Conservation (phyloP, 2,329 filamentous ascomycete species). For the Fonsecaea pugnacius region DNA sequence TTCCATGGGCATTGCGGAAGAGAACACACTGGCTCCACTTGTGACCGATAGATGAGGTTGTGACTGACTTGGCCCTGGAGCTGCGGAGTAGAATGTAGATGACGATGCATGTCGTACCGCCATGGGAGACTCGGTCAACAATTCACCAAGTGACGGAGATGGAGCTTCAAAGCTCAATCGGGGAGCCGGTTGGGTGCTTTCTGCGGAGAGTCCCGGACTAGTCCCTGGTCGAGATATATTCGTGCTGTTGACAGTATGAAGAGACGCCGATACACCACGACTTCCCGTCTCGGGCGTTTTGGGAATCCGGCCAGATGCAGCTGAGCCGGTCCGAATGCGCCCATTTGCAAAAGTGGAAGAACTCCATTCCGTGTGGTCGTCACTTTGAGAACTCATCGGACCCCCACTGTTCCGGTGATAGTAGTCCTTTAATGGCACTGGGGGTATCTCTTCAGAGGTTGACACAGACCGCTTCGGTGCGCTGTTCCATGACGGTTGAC, state of each 20-base stretch:
- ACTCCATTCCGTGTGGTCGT: constrained; percentile 38
- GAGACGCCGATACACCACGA: constrained; percentile 24
- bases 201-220: constrained; percentile 29
- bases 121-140: constrained; percentile 26
- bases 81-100: constrained; percentile 39
- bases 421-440: constrained; percentile 45
- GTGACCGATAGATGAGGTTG: constrained; percentile 55
- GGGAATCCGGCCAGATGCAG: constrained; percentile 48
- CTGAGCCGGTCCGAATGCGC: constrained; percentile 62
- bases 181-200: constrained; percentile 43
- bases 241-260: constrained; percentile 28
- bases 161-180: constrained; percentile 52
- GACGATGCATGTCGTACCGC: constrained; percentile 37
- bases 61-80: constrained; percentile 51
- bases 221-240: constrained; percentile 33
- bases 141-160: constrained; percentile 42
- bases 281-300: constrained; percentile 26
- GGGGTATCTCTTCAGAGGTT: constrained; percentile 58
- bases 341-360: constrained; percentile 57
- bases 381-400: constrained; percentile 57
- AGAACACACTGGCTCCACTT: constrained; percentile 67
- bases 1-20: constrained; percentile 80
- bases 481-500: constrained; percentile 57
- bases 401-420: constrained; percentile 32
- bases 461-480: constrained; percentile 46